Percentiles rank a stretch among this genome's conserved stretches.
Evolutionary conservation across 805 yeast species (phyloP).

Genomic region (Candida boidinii): DNA sequence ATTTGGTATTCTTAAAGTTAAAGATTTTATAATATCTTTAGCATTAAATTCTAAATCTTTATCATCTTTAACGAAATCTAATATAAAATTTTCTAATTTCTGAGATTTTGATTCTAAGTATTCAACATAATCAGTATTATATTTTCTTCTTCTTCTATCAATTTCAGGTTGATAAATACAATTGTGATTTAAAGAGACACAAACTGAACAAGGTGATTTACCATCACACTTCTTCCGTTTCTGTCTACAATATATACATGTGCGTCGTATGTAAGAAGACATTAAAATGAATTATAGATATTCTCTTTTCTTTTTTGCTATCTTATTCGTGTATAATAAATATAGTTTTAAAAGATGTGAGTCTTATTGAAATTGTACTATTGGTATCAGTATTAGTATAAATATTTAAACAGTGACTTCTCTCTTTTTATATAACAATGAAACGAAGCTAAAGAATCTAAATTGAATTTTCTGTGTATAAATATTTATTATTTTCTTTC

Average conservation of each 20-base stretch:
- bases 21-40: not conserved
- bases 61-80: conserved; percentile 14
- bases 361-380: no score
- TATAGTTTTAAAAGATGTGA: no score
- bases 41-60: conserved; percentile 2
- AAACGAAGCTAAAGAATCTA: no score
- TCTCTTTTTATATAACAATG: no score
- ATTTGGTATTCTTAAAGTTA: not conserved
- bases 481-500: no score
- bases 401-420: no score
- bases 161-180: conserved; percentile 14
- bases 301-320: no score
- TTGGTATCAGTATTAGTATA: no score
- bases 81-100: conserved; percentile 15
- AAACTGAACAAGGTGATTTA: conserved; percentile 15
- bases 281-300: not conserved
- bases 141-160: conserved; percentile 25
- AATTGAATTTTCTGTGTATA: no score
- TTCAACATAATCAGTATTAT: conserved; percentile 24
- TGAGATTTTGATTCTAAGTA: conserved; percentile 17
- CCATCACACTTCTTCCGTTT: conserved; percentile 17
- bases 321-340: no score
- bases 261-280: not conserved
- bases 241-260: conserved; percentile 13
- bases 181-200: conserved; percentile 9